These are phyloP conservation scores for Ephemerocybe angulata DNA, from an alignment of 768 basidiomycete genomes.

Conservation along the genomic window DNA sequence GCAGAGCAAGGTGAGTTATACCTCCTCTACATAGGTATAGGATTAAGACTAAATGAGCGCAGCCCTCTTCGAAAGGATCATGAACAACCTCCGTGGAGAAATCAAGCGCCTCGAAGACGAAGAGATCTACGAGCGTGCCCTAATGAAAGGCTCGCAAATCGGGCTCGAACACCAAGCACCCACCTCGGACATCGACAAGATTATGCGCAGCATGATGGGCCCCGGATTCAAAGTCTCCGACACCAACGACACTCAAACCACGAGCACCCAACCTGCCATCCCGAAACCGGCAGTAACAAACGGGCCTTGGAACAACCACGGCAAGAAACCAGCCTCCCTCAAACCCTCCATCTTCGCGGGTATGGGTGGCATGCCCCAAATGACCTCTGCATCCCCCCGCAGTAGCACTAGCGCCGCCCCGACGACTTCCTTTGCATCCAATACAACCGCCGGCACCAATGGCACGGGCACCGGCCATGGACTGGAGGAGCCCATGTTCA, in stretches of 20 bases:
- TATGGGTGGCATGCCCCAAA: neutral
- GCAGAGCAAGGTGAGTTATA: conserved; percentile 36
- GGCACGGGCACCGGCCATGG: neutral
- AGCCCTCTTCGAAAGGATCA: conserved; percentile 30
- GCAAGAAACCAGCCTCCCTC: conserved; percentile 12
- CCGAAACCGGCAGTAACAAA: conserved; percentile 20
- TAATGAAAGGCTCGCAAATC: conserved; percentile 45
- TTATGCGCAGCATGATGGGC: conserved; percentile 55
- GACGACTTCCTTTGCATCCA: conserved; percentile 1
- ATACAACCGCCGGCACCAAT: conserved; percentile 1
- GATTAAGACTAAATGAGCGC: neutral
- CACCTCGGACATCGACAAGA: conserved; percentile 44
- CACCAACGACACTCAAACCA: conserved; percentile 6
- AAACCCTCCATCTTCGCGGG: neutral
- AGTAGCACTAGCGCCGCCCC: neutral
- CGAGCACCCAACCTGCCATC: conserved; percentile 10
- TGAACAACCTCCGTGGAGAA: conserved; percentile 32
- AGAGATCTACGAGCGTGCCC: conserved; percentile 45
- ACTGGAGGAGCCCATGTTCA: neutral
- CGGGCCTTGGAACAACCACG: conserved; percentile 36
- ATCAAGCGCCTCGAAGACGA: conserved; percentile 44
- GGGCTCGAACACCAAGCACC: conserved; percentile 39
- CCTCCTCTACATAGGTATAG: neutral
- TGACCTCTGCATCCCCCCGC: neutral
- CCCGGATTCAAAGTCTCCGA: conserved; percentile 20